Conservation (phyloP, 2,329 filamentous ascomycete genomes). For the Penicillium brevicompactum region DNA sequence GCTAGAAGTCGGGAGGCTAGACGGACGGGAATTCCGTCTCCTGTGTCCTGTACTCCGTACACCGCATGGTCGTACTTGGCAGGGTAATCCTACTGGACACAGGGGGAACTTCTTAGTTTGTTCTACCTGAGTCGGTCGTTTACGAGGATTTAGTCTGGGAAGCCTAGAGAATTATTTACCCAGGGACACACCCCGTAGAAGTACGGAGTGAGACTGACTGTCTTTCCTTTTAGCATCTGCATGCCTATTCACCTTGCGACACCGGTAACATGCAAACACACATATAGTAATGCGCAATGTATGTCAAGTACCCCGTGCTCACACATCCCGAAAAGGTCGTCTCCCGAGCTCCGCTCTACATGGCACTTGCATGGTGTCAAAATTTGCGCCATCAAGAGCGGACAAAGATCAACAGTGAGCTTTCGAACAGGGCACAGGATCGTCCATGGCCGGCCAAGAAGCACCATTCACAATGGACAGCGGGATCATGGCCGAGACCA, state of each 20-base stretch:
- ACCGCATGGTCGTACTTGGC: conserved; percentile 21
- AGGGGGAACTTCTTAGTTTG: no score
- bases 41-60: conserved; percentile 2
- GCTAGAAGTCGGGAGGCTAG: conserved; percentile 24
- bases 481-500: neutral
- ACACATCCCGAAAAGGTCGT: conserved; percentile 1
- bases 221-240: no score
- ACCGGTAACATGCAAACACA: no score
- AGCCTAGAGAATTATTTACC: no score
- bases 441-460: neutral
- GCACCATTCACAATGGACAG: conserved; percentile 12
- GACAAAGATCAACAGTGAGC: conserved; percentile 13
- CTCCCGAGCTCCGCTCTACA: conserved; percentile 5
- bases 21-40: conserved; percentile 16
- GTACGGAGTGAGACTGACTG: no score
- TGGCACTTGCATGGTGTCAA: conserved; percentile 21
- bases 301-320: neutral
- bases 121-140: no score
- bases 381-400: conserved; percentile 3
- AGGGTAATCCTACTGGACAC: neutral
- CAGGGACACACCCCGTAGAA: no score
- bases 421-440: conserved; percentile 5
- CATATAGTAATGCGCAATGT: no score
- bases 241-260: no score
- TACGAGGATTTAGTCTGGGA: neutral